phyloP scores from a whole-genome alignment of 495 filamentous ascomycete species.

The Aspergillus egyptiacus region DNA sequence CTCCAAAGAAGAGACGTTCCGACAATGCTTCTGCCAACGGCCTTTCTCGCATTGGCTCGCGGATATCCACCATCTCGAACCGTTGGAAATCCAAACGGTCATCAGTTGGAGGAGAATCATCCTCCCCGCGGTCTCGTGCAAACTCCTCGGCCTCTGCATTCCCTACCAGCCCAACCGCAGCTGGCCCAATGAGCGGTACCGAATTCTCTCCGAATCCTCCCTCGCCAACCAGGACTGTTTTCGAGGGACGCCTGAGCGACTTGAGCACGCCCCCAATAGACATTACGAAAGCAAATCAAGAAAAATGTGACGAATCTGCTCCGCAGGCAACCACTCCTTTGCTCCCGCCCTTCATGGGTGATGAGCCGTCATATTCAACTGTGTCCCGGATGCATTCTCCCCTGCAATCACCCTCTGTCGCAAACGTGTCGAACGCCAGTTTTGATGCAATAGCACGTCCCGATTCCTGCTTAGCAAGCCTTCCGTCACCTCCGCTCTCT shows the following conservation, averaged over 20 bases:
- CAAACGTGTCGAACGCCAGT: constrained; percentile 36
- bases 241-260: constrained; percentile 52
- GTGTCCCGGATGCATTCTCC: constrained; percentile 59
- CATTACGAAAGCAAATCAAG: constrained; percentile 49
- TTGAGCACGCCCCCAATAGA: constrained; percentile 48
- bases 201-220: constrained; percentile 51
- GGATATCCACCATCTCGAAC: constrained; percentile 66
- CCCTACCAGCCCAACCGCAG: constrained; percentile 52
- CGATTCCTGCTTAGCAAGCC: constrained; percentile 41
- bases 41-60: constrained; percentile 60
- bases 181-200: constrained; percentile 39
- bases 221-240: constrained; percentile 61
- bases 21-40: constrained; percentile 60
- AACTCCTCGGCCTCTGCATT: constrained; percentile 64
- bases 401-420: constrained; percentile 72
- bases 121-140: constrained; percentile 39
- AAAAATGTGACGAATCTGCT: constrained; percentile 49
- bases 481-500: constrained; percentile 73
- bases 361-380: constrained; percentile 36
- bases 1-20: constrained; percentile 57
- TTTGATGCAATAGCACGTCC: constrained; percentile 29
- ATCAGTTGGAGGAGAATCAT: constrained; percentile 34
- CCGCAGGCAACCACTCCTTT: constrained; percentile 71
- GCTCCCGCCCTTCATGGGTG: constrained; percentile 70
- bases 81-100: constrained; percentile 55